Evolutionary conservation across 768 basidiomycete genomes (phyloP).

Genomic region (Boletales sp.): DNA sequence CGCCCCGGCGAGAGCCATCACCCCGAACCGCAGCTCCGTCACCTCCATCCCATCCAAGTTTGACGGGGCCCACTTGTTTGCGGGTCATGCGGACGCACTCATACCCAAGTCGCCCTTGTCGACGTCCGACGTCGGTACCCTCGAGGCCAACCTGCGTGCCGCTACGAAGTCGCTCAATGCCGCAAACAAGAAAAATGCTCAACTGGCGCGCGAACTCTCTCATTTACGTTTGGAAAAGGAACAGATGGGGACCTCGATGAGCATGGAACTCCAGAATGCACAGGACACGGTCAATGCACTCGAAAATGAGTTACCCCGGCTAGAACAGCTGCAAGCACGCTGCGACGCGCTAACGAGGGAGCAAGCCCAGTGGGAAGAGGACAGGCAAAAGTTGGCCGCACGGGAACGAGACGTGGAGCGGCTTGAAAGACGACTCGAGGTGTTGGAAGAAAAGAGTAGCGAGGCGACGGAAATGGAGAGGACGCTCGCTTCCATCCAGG

Average conservation of each 20-base stretch:
- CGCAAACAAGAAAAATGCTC: conserved; percentile 58
- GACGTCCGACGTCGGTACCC: conserved; percentile 41
- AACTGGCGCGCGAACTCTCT: conserved; percentile 59
- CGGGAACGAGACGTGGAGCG: conserved; percentile 34
- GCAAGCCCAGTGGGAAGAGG: conserved; percentile 48
- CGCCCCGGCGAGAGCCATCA: conserved; percentile 45
- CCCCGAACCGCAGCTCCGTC: too few species aligned
- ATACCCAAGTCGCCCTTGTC: conserved; percentile 45
- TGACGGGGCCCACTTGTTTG: conserved; percentile 81
- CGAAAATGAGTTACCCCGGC: conserved; percentile 50
- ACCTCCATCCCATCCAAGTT: conserved; percentile 53
- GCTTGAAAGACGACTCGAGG: conserved; percentile 41
- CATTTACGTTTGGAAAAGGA: conserved; percentile 65
- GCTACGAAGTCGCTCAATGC: conserved; percentile 55
- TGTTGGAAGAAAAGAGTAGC: conserved; percentile 40
- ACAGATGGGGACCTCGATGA: conserved; percentile 60
- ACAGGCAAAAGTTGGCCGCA: conserved; percentile 38
- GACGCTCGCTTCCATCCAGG: conserved; percentile 33
- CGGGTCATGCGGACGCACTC: conserved; percentile 70
- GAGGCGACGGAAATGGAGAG: conserved; percentile 41
- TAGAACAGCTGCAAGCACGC: conserved; percentile 47
- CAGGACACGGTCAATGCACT: conserved; percentile 61
- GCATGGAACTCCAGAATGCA: conserved; percentile 61
- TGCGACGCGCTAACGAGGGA: conserved; percentile 48
- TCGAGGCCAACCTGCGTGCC: conserved; percentile 65